A percentile compares a stretch with the other conserved stretches of the same genome.
These are phyloP conservation scores for Lentinus brumalis DNA, from an alignment of 768 basidiomycete species.

Conservation along the genomic window DNA sequence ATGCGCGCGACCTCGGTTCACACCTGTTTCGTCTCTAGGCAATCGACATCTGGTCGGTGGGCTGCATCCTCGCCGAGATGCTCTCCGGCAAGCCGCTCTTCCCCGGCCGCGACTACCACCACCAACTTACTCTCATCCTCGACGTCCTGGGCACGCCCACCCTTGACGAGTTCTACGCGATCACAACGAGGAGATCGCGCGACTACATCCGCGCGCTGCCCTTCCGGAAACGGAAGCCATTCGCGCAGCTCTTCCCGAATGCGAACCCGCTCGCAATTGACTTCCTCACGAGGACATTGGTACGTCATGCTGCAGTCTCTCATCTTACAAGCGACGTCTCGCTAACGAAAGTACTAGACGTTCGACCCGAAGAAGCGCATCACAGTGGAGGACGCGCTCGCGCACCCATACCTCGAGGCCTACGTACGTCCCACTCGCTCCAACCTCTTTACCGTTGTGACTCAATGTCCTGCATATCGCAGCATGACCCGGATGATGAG, in stretches of 20 bases:
- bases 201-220: conserved; percentile 96
- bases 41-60: conserved; percentile 89
- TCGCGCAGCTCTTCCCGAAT: conserved; percentile 86
- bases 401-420: conserved; percentile 94
- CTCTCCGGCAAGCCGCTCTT: conserved; percentile 95
- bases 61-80: conserved; percentile 94
- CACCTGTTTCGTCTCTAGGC: conserved; percentile 44
- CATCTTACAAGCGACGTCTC: background rate
- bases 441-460: conserved; percentile 12
- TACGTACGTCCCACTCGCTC: conserved; percentile 56
- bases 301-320: conserved; percentile 25
- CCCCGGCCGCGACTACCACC: conserved; percentile 95
- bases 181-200: conserved; percentile 87
- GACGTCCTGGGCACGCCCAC: conserved; percentile 97
- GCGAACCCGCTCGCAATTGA: conserved; percentile 79
- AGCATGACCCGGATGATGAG: conserved; percentile 97
- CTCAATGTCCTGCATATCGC: conserved; percentile 6
- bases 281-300: conserved; percentile 83
- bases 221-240: conserved; percentile 85
- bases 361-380: conserved; percentile 98
- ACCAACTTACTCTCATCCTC: conserved; percentile 93
- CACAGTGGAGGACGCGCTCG: conserved; percentile 90
- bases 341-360: conserved; percentile 50
- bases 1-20: background rate
- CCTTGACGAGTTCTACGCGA: conserved; percentile 96